Conservation (phyloP, 768 basidiomycete species). For the Boletus fagicola region DNA sequence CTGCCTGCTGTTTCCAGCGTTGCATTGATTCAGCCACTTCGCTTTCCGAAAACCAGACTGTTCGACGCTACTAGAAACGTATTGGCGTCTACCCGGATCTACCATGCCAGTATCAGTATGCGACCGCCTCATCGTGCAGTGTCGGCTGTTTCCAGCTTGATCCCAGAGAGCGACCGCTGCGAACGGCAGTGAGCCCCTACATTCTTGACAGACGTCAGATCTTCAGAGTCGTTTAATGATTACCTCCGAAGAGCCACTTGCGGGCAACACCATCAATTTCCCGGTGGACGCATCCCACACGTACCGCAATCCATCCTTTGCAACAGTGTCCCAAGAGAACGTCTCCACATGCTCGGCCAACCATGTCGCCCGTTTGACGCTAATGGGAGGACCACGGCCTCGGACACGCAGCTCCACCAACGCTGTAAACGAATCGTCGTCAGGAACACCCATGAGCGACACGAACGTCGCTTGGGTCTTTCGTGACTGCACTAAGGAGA, state of each 20-base stretch:
- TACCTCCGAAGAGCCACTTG: not conserved
- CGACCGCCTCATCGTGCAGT: not conserved
- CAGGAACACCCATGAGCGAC: constrained; percentile 5
- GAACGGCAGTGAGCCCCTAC: not conserved
- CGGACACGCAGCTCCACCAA: constrained; percentile 2
- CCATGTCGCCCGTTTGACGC: constrained; percentile 1
- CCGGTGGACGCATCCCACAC: constrained; percentile 2
- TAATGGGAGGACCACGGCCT: constrained; percentile 9
- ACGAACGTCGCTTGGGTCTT: not conserved
- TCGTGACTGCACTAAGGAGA: constrained; percentile 6
- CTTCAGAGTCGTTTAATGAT: too few relatives aligned
- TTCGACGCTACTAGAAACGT: not conserved
- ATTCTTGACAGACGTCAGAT: too few relatives aligned
- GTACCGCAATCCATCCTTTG: constrained; percentile 8
- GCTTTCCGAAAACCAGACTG: not conserved
- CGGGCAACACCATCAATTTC: not conserved
- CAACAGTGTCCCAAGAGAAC: constrained; percentile 12
- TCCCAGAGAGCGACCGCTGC: not conserved
- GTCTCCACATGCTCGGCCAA: constrained; percentile 4
- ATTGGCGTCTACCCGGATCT: not conserved
- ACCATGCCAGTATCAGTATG: not conserved
- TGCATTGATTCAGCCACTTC: not conserved
- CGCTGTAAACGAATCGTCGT: not conserved
- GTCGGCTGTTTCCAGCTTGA: not conserved
- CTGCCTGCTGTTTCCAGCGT: not conserved